Base-by-base conservation (phyloP, 139 green algal genomes). In the Chlamydomonas sphaeroides region DNA sequence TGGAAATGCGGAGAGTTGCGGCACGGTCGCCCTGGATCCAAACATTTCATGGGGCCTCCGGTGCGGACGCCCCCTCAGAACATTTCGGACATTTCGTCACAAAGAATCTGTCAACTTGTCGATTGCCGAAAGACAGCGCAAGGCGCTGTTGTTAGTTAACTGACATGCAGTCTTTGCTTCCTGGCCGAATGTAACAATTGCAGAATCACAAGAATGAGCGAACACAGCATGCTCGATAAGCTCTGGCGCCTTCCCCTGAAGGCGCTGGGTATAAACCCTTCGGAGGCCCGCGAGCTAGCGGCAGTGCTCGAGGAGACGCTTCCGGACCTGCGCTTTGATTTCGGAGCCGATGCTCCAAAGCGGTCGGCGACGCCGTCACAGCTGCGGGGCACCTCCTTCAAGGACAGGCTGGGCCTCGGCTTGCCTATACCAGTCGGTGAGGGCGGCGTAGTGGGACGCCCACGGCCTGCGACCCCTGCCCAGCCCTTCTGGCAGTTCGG, bases 241-340 rank as follows among this genome's bases (percentile, higher is more conserved):
- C 39, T 83, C 57, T 89, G 85, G 85, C 48, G 80, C 15, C 65
- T 89, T 7, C 80, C 80, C 20, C 80, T 89, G 1, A 79, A 53
- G 45, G 77, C 84, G 39, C 73, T 92, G 21, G 81, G 78, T 15
- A 62, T 68, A 8, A 88, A 87, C 30, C 63, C 90, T 7, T 79
- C 79, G 23, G 92, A 95, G 51, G 92, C 90, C 4, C 85, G 88
- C 0, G 92, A 95, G 88, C 86, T 95, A n/a, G 90, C 90, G n/a
- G 87, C 80, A 21, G 61, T 95, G 48, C 80, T 95, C 41, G 82
- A 91, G 45, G 92, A 95, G 83, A 86, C 88, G 0, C 80, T 90
- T 0, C 88, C 92, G 17, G 79, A 78, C 35, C 81, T 95, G 33
- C 77, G 82, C 28, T 57, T 95, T 42, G 28, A 69, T 35, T 38